Evolutionary conservation across 768 basidiomycete species (phyloP), one percentile per base, ranked within the genome.

Genomic region (Termitomyces sp.): DNA sequence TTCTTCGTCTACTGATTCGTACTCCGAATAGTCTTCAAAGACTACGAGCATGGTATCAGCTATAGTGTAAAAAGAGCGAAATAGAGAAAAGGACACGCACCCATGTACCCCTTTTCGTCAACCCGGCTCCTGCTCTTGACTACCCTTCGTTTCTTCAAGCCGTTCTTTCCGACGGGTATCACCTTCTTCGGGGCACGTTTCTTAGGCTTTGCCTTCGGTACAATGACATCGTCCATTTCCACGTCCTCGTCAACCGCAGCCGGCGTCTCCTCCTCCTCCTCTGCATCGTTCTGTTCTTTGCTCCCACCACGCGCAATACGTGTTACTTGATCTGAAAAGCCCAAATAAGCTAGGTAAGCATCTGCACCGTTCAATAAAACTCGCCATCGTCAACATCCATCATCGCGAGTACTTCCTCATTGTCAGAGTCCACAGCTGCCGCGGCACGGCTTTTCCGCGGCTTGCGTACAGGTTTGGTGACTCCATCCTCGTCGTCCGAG

Each of bases 371-470:
- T 45, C n/a, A 19, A 56, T 7, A 52, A 25, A 16, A 25, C 73
- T 16, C 59, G 86, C 89, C 82, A 63, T 90, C 89, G 55, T 89
- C 88, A 53, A 89, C 78, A 50, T 91, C 88, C 88, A 89, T 89
- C 75, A 89, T 79, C 10, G 80, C 85, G 42, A 73, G 74, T 11
- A 74, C 71, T 10, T 79, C 80, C 56, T 83, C 79, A 9, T 73
- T 74, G 27, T 75, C 73, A 2, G 68, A 67, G 61, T 75, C 76
- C 32, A 66, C 62, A 52, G 63, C 62, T 44, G 66, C 70, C 34
- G 61, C 59, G 34, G 61, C 58, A 48, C 61, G 55, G 54, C 57
- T 68, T 68, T 51, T 59, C 56, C 65, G 68, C 72, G 44, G 71
- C 62, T 64, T 75, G 76, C 50, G 73, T 66, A 25, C 63, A 42